phyloP scores from a whole-genome alignment of 805 yeast species.

The Saccharomyces paradoxus region DNA sequence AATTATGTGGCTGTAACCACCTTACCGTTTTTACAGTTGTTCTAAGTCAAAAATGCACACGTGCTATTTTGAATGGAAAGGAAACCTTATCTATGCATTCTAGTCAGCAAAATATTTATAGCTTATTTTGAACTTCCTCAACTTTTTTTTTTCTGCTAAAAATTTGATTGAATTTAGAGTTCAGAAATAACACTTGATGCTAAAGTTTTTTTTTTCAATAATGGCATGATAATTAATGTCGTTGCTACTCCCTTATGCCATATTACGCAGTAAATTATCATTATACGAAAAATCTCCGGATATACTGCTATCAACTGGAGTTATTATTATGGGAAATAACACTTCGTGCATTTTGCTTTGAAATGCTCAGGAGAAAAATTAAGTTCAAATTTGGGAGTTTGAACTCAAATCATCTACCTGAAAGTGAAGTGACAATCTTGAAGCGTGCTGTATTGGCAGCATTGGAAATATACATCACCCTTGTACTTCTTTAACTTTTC shows the following conservation, averaged over 20 bases:
- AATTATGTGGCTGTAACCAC: neutral
- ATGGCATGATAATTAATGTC: neutral
- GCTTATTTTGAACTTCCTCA: neutral
- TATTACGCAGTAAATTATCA: neutral
- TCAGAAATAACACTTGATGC: neutral
- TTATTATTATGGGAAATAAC: neutral
- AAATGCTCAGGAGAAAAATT: neutral
- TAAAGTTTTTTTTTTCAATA: neutral
- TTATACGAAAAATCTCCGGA: neutral
- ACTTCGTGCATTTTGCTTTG: neutral
- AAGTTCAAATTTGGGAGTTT: neutral
- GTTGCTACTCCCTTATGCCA: neutral
- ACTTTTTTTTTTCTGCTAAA: neutral
- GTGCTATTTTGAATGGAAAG: neutral
- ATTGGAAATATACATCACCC: neutral
- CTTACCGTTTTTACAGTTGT: neutral
- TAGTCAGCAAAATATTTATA: neutral
- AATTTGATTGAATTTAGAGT: neutral
- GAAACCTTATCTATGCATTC: neutral
- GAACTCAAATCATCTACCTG: neutral
- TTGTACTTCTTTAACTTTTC: neutral
- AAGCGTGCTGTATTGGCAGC: neutral
- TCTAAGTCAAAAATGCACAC: neutral
- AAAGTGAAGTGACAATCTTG: neutral
- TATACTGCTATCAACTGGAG: neutral